Evolutionary conservation across 75 land plant genomes (phyloP).

Genomic region (Adiantum capillusveneris): DNA sequence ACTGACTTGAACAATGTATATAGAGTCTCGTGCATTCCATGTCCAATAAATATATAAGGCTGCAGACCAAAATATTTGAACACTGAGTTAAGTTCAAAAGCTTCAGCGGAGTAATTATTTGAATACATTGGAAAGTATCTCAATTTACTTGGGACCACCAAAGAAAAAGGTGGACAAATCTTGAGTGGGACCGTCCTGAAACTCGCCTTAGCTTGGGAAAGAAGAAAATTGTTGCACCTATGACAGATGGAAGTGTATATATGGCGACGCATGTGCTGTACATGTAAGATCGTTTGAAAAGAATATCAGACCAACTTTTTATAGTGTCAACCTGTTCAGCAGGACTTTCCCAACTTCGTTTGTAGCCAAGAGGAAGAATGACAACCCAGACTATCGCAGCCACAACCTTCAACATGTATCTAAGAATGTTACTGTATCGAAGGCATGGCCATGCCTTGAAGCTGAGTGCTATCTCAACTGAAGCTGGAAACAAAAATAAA

Average conservation of each 20-base stretch:
- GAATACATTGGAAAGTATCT: too few species aligned
- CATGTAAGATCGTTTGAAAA: constrained; percentile 45
- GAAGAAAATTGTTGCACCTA: constrained; percentile 48
- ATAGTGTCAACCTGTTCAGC: constrained; percentile 35
- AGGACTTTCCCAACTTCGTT: constrained; percentile 38
- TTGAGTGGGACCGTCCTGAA: constrained; percentile 56
- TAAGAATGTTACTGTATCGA: constrained; percentile 32
- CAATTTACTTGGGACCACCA: constrained; percentile 97
- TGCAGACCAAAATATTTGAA: too few species aligned
- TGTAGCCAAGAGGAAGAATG: constrained; percentile 57
- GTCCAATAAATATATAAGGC: constrained; percentile 91
- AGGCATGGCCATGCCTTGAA: constrained; percentile 77
- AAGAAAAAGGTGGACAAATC: constrained; percentile 49
- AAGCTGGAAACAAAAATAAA: constrained; percentile 35
- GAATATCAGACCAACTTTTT: constrained; percentile 33
- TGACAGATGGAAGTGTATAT: constrained; percentile 47
- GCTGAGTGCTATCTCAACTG: constrained; percentile 66
- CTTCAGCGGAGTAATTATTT: too few species aligned
- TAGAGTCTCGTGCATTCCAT: constrained; percentile 91
- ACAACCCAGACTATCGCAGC: constrained; percentile 67
- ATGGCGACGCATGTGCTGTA: constrained; percentile 53
- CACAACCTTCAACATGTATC: constrained; percentile 50
- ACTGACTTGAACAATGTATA: constrained; percentile 83
- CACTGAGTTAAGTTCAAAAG: too few species aligned
- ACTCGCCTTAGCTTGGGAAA: constrained; percentile 53